phyloP scores from a whole-genome alignment of 2,329 filamentous ascomycete species.

The Fusarium tanahbumbuense region DNA sequence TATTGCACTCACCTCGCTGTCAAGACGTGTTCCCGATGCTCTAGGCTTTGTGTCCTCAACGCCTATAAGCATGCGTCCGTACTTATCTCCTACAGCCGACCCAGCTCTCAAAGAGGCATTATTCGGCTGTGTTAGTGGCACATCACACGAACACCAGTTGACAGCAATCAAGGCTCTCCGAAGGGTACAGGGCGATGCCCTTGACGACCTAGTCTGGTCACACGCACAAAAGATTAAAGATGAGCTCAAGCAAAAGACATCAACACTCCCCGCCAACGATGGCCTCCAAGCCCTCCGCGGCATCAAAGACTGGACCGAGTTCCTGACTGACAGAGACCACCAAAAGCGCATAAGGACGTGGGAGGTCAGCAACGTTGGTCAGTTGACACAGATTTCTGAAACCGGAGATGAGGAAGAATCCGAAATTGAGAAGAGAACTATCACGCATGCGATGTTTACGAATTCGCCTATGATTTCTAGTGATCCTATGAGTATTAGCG shows the following conservation, averaged over 20 bases:
- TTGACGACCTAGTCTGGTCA: constrained; percentile 56
- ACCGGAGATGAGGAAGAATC: neutral
- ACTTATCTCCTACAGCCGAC: constrained; percentile 44
- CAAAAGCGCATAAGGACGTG: constrained; percentile 57
- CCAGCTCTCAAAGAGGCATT: constrained; percentile 50
- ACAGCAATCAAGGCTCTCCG: constrained; percentile 45
- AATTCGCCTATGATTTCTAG: constrained; percentile 61
- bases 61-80: constrained; percentile 59
- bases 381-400: constrained; percentile 3
- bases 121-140: constrained; percentile 55
- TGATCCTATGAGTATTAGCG: constrained; percentile 58
- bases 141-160: constrained; percentile 48
- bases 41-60: constrained; percentile 54
- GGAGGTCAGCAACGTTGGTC: constrained; percentile 66
- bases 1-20: constrained; percentile 57
- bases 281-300: constrained; percentile 55
- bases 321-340: constrained; percentile 57
- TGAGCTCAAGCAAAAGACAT: constrained; percentile 50
- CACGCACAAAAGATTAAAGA: constrained; percentile 52
- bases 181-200: constrained; percentile 24
- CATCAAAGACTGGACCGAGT: constrained; percentile 57
- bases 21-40: constrained; percentile 52
- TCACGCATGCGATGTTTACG: constrained; percentile 61
- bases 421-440: constrained; percentile 45
- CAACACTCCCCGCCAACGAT: constrained; percentile 57